These are phyloP conservation scores for Daldinia sp. DNA, from an alignment of 2,329 filamentous ascomycete species.

Conservation along the genomic window DNA sequence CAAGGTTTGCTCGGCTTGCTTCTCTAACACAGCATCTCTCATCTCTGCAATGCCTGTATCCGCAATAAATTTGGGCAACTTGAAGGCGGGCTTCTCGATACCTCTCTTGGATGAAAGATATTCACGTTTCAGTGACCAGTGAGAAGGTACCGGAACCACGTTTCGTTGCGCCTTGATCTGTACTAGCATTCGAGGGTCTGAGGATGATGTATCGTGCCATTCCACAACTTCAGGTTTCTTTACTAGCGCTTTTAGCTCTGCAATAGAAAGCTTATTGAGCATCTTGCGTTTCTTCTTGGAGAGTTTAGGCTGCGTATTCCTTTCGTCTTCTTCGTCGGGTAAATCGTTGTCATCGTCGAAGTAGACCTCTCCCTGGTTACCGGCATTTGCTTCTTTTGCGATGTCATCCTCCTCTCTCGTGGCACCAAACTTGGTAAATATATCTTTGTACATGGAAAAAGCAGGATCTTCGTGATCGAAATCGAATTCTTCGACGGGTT, in stretches of 20 bases:
- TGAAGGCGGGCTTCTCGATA: constrained; percentile 94
- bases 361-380: constrained; percentile 86
- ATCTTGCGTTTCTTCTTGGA: constrained; percentile 97
- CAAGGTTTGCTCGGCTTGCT: constrained; percentile 89
- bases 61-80: constrained; percentile 94
- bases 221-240: constrained; percentile 94
- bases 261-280: constrained; percentile 91
- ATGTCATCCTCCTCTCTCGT: constrained; percentile 71
- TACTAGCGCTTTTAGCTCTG: constrained; percentile 93
- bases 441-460: constrained; percentile 84
- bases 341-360: constrained; percentile 88
- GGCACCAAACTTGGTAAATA: constrained; percentile 84
- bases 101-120: constrained; percentile 97
- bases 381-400: constrained; percentile 72
- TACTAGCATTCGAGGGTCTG: constrained; percentile 88
- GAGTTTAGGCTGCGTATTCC: constrained; percentile 72
- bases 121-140: constrained; percentile 97
- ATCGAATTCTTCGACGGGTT: constrained; percentile 56
- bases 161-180: constrained; percentile 97
- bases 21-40: constrained; percentile 95
- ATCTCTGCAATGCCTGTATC: constrained; percentile 98
- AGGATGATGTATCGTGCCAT: constrained; percentile 94
- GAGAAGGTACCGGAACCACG: constrained; percentile 90
- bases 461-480: constrained; percentile 78
- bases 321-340: constrained; percentile 84